Percentiles rank a stretch among this genome's conserved stretches.
These are phyloP conservation scores for Prosopis cineraria DNA, from an alignment of 306 rosid genomes.

Conservation along the genomic window DNA sequence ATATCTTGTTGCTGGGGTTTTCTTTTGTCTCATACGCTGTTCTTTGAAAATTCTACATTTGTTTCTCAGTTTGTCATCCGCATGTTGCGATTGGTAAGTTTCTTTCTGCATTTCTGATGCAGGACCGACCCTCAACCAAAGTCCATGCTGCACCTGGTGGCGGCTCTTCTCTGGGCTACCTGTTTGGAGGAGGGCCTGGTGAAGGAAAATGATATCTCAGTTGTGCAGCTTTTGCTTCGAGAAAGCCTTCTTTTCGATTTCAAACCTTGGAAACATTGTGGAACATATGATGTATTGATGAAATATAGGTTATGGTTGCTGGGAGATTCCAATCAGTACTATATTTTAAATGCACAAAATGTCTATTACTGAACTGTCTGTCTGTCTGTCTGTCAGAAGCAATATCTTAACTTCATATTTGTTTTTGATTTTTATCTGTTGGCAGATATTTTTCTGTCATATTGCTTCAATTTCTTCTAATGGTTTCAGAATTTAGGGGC, in stretches of 20 bases:
- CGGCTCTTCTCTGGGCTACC: conserved; percentile 92
- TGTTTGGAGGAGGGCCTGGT: conserved; percentile 74
- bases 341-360: conserved; percentile 56
- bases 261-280: conserved; percentile 41
- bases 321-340: conserved; percentile 50
- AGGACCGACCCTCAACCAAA: conserved; percentile 99
- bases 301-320: conserved; percentile 71
- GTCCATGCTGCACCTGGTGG: conserved; percentile 99
- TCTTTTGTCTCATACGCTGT: not conserved
- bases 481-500: not conserved
- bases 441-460: not conserved
- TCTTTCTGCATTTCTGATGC: conserved; percentile 29
- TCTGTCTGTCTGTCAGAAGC: conserved; percentile 46
- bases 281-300: conserved; percentile 66
- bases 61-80: not conserved
- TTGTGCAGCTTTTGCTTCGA: conserved; percentile 46
- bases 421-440: conserved; percentile 18
- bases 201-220: conserved; percentile 59
- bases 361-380: conserved; percentile 45
- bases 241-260: conserved; percentile 44
- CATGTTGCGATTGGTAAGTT: conserved; percentile 12
- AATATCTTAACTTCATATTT: conserved; percentile 41
- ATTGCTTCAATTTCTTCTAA: not conserved
- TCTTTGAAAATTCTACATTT: not conserved
- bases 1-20: not conserved